phyloP scores from a whole-genome alignment of 1,284 basidiomycete species.

The Puccinia horiana region DNA sequence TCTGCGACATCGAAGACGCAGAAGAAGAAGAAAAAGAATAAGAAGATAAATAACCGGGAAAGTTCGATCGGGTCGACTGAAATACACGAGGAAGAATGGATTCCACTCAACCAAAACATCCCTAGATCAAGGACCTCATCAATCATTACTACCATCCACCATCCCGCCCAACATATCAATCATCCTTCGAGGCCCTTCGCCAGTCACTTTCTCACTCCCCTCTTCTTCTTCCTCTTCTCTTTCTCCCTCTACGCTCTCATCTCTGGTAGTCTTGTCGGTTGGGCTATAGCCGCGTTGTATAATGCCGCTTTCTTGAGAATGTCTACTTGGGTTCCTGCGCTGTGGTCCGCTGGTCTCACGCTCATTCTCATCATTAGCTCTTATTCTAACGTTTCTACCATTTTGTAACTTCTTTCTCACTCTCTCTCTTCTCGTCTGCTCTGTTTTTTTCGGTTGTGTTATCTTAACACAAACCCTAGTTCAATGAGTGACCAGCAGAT shows the following conservation, averaged over 20 bases:
- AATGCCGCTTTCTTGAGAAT: conserved; percentile 51
- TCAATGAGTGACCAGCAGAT: too few species aligned
- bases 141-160: conserved; percentile 33
- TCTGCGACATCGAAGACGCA: not conserved
- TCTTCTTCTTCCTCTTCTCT: conserved; percentile 39
- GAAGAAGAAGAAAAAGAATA: not conserved
- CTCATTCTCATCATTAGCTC: conserved; percentile 42
- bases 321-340: conserved; percentile 41
- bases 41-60: not conserved
- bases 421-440: not conserved
- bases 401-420: conserved; percentile 13
- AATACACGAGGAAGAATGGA: conserved; percentile 5
- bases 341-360: conserved; percentile 40
- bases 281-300: conserved; percentile 51
- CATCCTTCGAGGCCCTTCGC: not conserved
- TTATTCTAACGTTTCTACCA: conserved; percentile 35
- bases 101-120: not conserved
- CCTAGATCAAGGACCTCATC: not conserved
- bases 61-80: not conserved
- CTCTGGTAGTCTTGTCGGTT: conserved; percentile 50
- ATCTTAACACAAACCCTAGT: too few species aligned
- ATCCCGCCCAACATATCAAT: not conserved
- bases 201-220: conserved; percentile 42
- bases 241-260: conserved; percentile 49
- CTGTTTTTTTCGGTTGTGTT: not conserved